A percentile compares a stretch with the other conserved stretches of the same genome.
Conservation (phyloP, 2,329 filamentous ascomycete genomes). For the Fusarium humuli region DNA sequence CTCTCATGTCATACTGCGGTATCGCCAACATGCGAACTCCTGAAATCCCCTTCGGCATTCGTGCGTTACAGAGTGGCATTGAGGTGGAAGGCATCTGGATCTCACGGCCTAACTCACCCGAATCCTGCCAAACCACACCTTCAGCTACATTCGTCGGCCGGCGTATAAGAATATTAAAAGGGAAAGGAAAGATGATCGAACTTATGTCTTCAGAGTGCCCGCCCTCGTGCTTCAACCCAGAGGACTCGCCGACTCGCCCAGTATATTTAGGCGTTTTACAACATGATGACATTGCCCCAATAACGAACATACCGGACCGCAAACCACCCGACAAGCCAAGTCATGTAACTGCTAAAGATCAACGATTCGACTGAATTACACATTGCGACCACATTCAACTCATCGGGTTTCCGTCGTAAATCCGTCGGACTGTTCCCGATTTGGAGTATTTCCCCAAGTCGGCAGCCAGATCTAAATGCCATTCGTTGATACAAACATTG, state of each 20-base stretch:
- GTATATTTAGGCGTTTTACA: neutral
- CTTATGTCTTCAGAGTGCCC: slow-evolving; percentile 6
- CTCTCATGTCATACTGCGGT: slow-evolving; percentile 67
- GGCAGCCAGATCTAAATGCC: slow-evolving; percentile 32
- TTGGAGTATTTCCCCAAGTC: slow-evolving; percentile 21
- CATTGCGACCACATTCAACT: neutral
- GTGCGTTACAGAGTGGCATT: slow-evolving; percentile 84
- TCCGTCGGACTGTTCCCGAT: slow-evolving; percentile 34
- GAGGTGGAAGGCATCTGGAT: slow-evolving; percentile 89
- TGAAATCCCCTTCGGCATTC: slow-evolving; percentile 86
- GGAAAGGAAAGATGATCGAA: slow-evolving; percentile 38
- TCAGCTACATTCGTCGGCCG: slow-evolving; percentile 42
- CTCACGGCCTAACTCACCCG: slow-evolving; percentile 62
- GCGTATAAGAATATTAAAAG: slow-evolving; percentile 26
- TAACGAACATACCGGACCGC: neutral
- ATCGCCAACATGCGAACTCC: slow-evolving; percentile 56
- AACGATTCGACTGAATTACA: slow-evolving; percentile 25
- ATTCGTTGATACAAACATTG: slow-evolving; percentile 22
- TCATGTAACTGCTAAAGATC: slow-evolving; percentile 20
- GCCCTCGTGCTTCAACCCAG: neutral
- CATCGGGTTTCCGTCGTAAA: slow-evolving; percentile 32
- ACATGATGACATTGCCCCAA: slow-evolving; percentile 12
- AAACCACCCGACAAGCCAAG: neutral
- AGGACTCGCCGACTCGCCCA: neutral
- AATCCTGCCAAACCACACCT: slow-evolving; percentile 39